Base-by-base conservation (phyloP, 805 yeast genomes). In the Dipodascus albidus region DNA sequence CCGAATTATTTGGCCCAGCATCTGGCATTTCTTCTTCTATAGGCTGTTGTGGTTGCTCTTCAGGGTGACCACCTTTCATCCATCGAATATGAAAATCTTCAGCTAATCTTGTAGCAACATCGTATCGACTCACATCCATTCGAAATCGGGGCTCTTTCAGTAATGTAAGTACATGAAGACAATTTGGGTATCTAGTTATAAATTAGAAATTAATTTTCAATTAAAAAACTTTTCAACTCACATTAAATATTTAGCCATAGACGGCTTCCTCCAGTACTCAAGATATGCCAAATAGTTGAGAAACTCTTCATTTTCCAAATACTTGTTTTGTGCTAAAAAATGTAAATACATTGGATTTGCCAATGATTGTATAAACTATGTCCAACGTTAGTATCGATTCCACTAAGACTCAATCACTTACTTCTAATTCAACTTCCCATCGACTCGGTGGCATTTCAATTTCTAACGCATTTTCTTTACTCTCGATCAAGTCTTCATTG, bases 341-440 rank as follows among this genome's bases (percentile, higher is more conserved):
- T 87, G 83, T 53, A 91, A 75, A 64, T 90, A 91, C 66, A 85
- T 96, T 48, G 91, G 81, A 67, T 91, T 93, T 1, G 96, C 87
- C 33, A 91, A 74, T 15, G 96, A 83, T 69, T 91, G 98, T 2
- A 91, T 95, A 69, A 91, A 91, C 78, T 86, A 50, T 51, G 50
- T 2, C 24, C n/a, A 35, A 24, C 23, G 33, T 22, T 48, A 24
- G 33, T 17, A 14, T 20, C 19, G 24, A 17, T 4, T 9, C 4
- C 44, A 54, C 23, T 21, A 41, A 4, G 31, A 24, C 6, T 14
- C 2, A 19, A 27, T 2, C 27, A 63, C 80, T 60, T 50, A 79
- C 81, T 57, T 85, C 97, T n/a, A 87, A 74, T 60, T 87, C 96
- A 21, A 87, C 80, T 62, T 87, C 96, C 87, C 91, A 87, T 54